Conservation (phyloP, 345 rosid genomes). For the Barbarea vulgaris region DNA sequence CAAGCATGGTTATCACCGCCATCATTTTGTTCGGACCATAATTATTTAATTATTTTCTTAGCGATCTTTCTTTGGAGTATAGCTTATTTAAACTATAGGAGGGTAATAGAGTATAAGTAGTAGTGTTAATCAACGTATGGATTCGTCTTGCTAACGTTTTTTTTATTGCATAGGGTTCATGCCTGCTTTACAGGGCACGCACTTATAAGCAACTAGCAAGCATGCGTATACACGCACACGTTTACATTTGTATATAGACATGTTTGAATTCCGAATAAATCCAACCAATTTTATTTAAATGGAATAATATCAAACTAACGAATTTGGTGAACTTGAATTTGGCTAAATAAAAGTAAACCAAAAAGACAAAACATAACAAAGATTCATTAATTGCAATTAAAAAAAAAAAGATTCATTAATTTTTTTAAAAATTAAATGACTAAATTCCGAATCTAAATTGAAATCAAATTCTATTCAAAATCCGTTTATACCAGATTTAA, state of each 20-base stretch:
- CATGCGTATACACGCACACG: constrained; percentile 16
- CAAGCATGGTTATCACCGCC: constrained; percentile 36
- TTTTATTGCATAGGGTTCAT: constrained; percentile 5
- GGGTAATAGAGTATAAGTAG: neutral
- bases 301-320: neutral
- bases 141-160: neutral
- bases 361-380: neutral
- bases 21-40: constrained; percentile 35
- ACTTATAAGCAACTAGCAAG: constrained; percentile 21
- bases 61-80: neutral
- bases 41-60: neutral
- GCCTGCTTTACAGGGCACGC: constrained; percentile 22
- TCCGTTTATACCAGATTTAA: neutral
- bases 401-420: no score
- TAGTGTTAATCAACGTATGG: neutral
- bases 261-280: neutral
- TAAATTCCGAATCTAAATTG: neutral
- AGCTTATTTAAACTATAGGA: neutral
- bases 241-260: constrained; percentile 10
- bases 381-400: no score
- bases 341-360: neutral
- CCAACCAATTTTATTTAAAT: neutral
- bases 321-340: neutral
- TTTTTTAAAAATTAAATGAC: no score
- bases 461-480: neutral